phyloP scores from a whole-genome alignment of 805 yeast species.

The Ogataea allantospora region DNA sequence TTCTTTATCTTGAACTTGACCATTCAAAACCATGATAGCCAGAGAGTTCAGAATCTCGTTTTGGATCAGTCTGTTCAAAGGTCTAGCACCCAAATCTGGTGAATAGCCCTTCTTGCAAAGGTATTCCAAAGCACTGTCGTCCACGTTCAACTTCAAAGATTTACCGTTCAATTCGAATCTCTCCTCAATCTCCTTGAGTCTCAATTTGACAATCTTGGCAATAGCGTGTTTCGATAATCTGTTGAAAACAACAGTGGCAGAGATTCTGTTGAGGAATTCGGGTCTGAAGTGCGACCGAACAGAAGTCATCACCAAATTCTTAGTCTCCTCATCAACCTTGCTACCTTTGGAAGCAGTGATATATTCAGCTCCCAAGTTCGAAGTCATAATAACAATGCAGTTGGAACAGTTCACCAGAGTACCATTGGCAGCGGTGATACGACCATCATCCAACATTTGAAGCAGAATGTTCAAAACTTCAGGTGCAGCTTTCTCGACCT shows the following conservation, averaged over 20 bases:
- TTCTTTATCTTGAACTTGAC: conserved; percentile 87
- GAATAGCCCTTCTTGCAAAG: conserved; percentile 86
- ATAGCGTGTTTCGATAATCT: conserved; percentile 89
- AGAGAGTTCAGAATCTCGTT: conserved; percentile 80
- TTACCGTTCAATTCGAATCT: conserved; percentile 86
- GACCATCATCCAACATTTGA: conserved; percentile 94
- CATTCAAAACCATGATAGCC: conserved; percentile 85
- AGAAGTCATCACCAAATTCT: conserved; percentile 75
- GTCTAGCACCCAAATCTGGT: conserved; percentile 93
- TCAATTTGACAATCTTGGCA: conserved; percentile 82
- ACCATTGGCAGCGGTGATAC: conserved; percentile 92
- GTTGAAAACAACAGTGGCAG: conserved; percentile 91
- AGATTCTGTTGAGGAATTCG: conserved; percentile 93
- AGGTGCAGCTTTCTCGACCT: conserved; percentile 98
- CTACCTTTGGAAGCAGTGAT: conserved; percentile 63
- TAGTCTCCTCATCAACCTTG: conserved; percentile 65
- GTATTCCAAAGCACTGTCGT: conserved; percentile 75
- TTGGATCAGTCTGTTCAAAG: conserved; percentile 89
- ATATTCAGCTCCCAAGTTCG: conserved; percentile 93
- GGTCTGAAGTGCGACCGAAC: conserved; percentile 93
- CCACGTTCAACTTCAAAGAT: conserved; percentile 67
- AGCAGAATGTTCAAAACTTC: conserved; percentile 90
- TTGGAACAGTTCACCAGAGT: conserved; percentile 91
- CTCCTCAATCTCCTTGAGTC: conserved; percentile 79
- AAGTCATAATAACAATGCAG: conserved; percentile 91